Evolutionary conservation across 2,329 filamentous ascomycete genomes (phyloP), one percentile per base, ranked within the genome.

Genomic region (Gaeumannomyces sp.): DNA sequence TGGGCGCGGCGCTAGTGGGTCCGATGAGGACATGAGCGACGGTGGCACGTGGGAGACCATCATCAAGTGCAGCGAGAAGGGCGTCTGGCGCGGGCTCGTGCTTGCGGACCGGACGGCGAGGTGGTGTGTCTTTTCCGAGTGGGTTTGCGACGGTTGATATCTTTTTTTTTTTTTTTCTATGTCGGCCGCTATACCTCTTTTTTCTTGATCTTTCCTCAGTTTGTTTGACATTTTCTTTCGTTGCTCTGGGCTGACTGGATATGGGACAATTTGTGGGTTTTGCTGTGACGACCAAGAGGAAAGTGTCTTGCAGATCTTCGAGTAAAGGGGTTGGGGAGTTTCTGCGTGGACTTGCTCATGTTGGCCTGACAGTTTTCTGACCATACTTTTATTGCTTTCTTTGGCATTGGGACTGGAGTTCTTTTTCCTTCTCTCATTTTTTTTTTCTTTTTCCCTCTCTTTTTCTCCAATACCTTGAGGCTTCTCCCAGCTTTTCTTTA

Each of bases 41-140:
- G 90, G 90, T 25, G 90, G 88, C 57, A 88, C 86, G 6, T 96
- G 92, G 91, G 92, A 95, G 79, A 95, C 92, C 8, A 92, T 94
- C 61, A 93, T 96, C 78, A 96, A 96, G 78, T 92, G 92, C 77
- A 90, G 89, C 0, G 92, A 96, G 78, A 84, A 85, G 67, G 92
- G 92, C 2, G 84, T 88, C 22, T 96, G 92, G 91, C 83, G 92
- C 68, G 91, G 90, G 1, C 77, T 96, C 67, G 92, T 96, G 59
- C 80, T 95, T 65, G 92, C 92, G 8, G 92, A 96, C 77, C 84
- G 92, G 64, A 93, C 89, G 66, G 91, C 91, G 59, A 82, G 91
- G 70, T 96, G 92, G 92, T 95, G 92, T 73, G 92, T 96, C n/a
- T 95, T 95, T 81, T 90, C 90, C 0, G 91, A 96, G 79, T 96